phyloP scores from a whole-genome alignment of 495 filamentous ascomycete genomes.

The Podospora pseudocomata region DNA sequence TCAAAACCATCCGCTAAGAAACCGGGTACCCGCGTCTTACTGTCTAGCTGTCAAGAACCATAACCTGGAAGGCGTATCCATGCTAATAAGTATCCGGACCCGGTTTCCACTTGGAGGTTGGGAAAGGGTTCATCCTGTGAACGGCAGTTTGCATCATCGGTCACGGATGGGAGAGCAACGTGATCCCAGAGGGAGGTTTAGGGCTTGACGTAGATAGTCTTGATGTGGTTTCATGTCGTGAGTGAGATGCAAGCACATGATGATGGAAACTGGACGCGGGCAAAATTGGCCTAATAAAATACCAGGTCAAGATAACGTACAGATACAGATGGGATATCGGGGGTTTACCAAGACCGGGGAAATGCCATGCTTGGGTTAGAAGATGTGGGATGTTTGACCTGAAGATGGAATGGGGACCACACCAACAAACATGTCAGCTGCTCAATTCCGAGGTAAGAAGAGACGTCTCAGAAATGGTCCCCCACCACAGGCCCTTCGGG shows the following conservation, averaged over 20 bases:
- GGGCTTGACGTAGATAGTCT: background rate
- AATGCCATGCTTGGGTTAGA: background rate
- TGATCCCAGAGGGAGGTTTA: background rate
- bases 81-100: background rate
- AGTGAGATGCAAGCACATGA: background rate
- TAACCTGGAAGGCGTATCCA: background rate
- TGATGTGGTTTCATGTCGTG: background rate
- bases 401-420: background rate
- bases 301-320: background rate
- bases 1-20: background rate
- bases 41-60: background rate
- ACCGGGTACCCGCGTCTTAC: background rate
- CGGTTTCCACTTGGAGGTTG: background rate
- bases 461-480: background rate
- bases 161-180: background rate
- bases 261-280: background rate
- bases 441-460: background rate
- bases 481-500: background rate
- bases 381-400: background rate
- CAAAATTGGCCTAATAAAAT: background rate
- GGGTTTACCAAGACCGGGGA: background rate
- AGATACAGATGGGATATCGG: background rate
- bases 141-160: background rate
- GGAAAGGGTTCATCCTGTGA: background rate
- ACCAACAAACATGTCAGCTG: background rate